Evolutionary conservation across 352 stramenopile species (phyloP), one percentile per base, ranked within the genome.

Genomic region (Globisporangium solare): DNA sequence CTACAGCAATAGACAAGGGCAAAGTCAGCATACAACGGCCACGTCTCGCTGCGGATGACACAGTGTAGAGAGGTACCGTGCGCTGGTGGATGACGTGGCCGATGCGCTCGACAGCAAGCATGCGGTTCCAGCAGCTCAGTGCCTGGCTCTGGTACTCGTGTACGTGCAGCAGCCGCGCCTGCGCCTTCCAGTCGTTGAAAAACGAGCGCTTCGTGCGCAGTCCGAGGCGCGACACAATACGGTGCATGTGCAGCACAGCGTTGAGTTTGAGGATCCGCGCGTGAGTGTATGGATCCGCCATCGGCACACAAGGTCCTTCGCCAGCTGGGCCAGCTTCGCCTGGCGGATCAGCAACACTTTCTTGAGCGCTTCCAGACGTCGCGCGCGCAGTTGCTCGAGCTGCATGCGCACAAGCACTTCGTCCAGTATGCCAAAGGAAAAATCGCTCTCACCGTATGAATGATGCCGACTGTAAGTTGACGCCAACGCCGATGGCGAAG

Each of bases 351-450:
- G 62, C 47, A 83, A 47, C 4, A 74, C 39, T 55, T 77, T 87
- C 61, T 86, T 86, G 15, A 90, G 64, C 1, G 76, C 74, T 47
- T 82, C 77, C 48, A 88, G 84, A 2, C 80, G 77, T n/a, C 77
- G 66, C 40, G 67, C 79, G 11, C 80, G 75, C 42, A 90, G 49
- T 14, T 83, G 68, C 18, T 90, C 75, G 21, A 88, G 52, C 43
- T 88, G 73, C 62, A 90, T 69, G 0, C 80, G 68, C 43, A 87
- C 80, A 17, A 88, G 65, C 31, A 87, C 73, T 56, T 86, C 77
- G 51, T 85, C 77, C 37, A 88, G 54, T 7, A 71, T 81, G 27
- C 73, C 71, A 22, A 74, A 73, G 7, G 71, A 76, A 45, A 79
- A 76, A 52, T 72, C 56, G 35, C 67, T 76, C 31, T 79, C 67